These are phyloP conservation scores for Tricholoma sp. DNA, from an alignment of 768 basidiomycete species.

Conservation along the genomic window DNA sequence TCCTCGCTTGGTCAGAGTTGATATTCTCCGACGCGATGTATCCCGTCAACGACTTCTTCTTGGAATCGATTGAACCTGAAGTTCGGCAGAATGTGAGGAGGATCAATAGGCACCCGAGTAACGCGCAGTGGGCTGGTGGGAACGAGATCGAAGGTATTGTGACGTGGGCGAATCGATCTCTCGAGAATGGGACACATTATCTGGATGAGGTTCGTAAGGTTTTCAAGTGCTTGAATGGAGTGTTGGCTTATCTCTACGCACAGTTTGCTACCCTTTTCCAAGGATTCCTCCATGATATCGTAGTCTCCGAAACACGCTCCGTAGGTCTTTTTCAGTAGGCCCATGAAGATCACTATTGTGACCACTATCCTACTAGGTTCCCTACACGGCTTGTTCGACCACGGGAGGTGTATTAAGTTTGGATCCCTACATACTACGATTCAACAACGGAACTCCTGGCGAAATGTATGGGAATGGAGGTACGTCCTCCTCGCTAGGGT, in stretches of 20 bases:
- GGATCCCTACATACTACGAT: conserved; percentile 48
- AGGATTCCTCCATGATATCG: conserved; percentile 44
- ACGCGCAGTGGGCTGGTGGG: conserved; percentile 55
- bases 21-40: conserved; percentile 56
- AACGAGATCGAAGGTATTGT: conserved; percentile 59
- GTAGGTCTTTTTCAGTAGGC: conserved; percentile 19
- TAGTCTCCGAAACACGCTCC: conserved; percentile 45
- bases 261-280: conserved; percentile 50
- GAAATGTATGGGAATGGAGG: conserved; percentile 54
- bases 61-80: conserved; percentile 48
- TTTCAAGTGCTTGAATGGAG: neutral
- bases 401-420: conserved; percentile 53
- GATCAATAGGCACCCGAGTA: conserved; percentile 52
- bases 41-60: conserved; percentile 48
- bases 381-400: conserved; percentile 58
- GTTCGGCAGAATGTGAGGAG: conserved; percentile 53
- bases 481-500: conserved; percentile 14
- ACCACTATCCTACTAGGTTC: conserved; percentile 28
- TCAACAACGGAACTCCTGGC: conserved; percentile 45
- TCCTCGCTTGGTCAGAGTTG: conserved; percentile 58
- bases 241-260: neutral
- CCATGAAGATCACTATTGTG: neutral
- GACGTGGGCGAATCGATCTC: conserved; percentile 25
- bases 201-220: conserved; percentile 39
- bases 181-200: conserved; percentile 41